A percentile compares a stretch with the other conserved stretches of the same genome.
phyloP scores from a whole-genome alignment of 108 stramenopile genomes.

The Chaetoceros muelleri region DNA sequence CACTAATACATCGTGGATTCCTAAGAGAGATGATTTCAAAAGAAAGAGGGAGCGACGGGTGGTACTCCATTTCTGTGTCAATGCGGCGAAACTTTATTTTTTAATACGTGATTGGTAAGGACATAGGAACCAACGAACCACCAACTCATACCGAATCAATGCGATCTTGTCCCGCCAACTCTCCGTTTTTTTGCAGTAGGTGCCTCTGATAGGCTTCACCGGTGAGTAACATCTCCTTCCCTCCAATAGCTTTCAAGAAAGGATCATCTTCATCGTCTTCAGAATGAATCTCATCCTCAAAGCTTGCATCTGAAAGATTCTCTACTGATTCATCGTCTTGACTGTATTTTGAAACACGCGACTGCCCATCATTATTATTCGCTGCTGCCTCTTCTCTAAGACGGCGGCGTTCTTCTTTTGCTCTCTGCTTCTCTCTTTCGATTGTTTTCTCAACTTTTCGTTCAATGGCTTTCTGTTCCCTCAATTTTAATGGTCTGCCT shows the following conservation, averaged over 20 bases:
- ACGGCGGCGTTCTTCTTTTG: conserved; percentile 3
- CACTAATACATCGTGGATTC: too few species aligned
- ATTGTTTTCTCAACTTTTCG: conserved; percentile 32
- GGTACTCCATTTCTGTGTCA: too few species aligned
- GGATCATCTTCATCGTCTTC: conserved; percentile 63
- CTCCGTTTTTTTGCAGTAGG: conserved; percentile 34
- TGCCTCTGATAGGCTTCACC: conserved; percentile 73
- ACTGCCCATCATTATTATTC: conserved; percentile 18
- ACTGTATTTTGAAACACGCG: conserved; percentile 1
- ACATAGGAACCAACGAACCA: too few species aligned
- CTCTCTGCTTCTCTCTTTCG: conserved; percentile 24
- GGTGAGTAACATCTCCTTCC: conserved; percentile 52
- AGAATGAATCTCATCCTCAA: conserved; percentile 9
- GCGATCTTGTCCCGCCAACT: background rate
- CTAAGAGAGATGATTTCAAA: too few species aligned
- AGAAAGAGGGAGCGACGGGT: too few species aligned
- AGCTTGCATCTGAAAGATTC: conserved; percentile 10
- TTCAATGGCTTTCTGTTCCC: conserved; percentile 53
- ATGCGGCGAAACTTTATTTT: too few species aligned
- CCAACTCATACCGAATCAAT: too few species aligned
- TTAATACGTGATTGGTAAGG: too few species aligned
- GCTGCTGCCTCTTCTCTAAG: conserved; percentile 7
- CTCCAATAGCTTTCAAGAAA: conserved; percentile 71
- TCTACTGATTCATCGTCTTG: conserved; percentile 9
- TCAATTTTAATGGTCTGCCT: conserved; percentile 34